Evolutionary conservation across 768 basidiomycete species (phyloP), one percentile per base, ranked within the genome.

Genomic region (Suillus bovinus): DNA sequence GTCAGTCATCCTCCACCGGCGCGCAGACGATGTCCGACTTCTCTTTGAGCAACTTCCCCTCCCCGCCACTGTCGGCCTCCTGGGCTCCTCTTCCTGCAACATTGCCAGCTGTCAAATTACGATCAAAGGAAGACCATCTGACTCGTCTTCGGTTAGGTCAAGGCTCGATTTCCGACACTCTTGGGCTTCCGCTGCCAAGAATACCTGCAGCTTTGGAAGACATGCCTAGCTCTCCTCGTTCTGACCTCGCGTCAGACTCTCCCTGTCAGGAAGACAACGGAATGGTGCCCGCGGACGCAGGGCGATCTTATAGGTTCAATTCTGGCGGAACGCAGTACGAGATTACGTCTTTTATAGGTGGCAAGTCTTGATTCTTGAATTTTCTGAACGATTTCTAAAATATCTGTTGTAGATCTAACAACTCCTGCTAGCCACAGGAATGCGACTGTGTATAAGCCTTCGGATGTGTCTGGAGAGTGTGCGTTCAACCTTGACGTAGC

Each of bases 311-410:
- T 24, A 72, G 75, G 60, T 69, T 73, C 54, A 74, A 77, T 49
- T 84, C 85, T n/a, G 73, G 69, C 13, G 84, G 77, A 16, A 86
- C 82, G 0, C 84, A 82, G 62, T 89, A 85, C 67, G 89, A 90
- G 62, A 87, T 90, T 22, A 91, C 89, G 17, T 90, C 89, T 1
- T 90, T 91, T 69, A 88, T 91, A 65, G 85, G 76, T 47, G 71
- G 82, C 82, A 61, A 62, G 81, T 66, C 58, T 66, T 38, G 5
- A 42, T 24, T 5, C 42, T 38, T 49, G 36, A 1, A 58, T 47
- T 31, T 67, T 42, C 39, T 59, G 36, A 33, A 13, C 31, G 22
- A 2, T 11, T 57, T 22, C 31, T 34, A 29, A 49, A 74, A 42
- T 10, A 38, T 22, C 8, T 60, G 4, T 4, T 17, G 5, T 58